These are phyloP conservation scores for Albizia julibrissin DNA, from an alignment of 306 rosid genomes.

Conservation along the genomic window DNA sequence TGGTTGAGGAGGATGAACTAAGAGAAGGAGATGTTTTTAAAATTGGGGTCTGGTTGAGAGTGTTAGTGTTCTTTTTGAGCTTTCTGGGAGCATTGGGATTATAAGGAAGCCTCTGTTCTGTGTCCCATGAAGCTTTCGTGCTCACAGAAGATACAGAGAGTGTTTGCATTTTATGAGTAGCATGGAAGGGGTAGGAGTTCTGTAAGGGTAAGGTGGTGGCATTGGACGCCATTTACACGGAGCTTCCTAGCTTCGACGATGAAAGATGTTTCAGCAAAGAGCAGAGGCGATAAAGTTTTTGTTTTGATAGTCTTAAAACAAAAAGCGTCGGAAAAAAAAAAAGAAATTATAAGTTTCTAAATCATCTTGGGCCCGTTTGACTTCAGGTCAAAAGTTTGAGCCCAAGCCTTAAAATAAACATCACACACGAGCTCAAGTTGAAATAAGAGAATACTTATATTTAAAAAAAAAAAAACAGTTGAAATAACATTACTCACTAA, in stretches of 20 bases:
- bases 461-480: too few relatives aligned
- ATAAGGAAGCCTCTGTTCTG: conserved; percentile 51
- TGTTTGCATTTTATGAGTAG: conserved; percentile 34
- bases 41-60: not conserved
- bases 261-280: not conserved
- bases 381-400: not conserved
- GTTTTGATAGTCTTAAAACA: not conserved
- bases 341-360: not conserved
- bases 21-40: conserved; percentile 35
- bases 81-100: conserved; percentile 88
- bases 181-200: conserved; percentile 8
- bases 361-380: not conserved
- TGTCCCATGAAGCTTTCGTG: conserved; percentile 73
- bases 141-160: conserved; percentile 39
- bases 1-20: conserved; percentile 17
- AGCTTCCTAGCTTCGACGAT: not conserved
- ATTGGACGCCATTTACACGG: conserved; percentile 8
- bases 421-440: too few relatives aligned
- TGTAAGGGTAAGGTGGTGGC: not conserved
- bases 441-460: too few relatives aligned
- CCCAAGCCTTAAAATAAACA: not conserved
- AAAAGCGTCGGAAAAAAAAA: not conserved
- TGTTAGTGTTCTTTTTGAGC: conserved; percentile 40
- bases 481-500: too few relatives aligned
- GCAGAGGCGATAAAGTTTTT: not conserved